Evolutionary conservation across 208 protist species (phyloP), one percentile per base, ranked within the genome.

Genomic region (Crithidia expoeki): DNA sequence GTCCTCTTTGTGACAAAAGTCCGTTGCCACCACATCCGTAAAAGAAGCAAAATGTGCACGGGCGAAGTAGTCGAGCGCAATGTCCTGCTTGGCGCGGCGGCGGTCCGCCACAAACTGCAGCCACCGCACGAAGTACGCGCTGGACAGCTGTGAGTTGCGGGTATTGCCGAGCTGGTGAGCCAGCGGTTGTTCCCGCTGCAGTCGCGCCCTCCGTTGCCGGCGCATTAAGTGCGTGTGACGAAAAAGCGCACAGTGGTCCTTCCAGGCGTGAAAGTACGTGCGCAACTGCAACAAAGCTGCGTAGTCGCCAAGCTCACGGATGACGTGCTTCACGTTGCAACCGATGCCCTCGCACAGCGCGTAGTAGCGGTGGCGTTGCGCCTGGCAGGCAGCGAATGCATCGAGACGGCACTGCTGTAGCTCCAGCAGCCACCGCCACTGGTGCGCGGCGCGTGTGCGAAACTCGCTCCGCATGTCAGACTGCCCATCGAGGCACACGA

Each of bases 311-410:
- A 83, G 71, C 46, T 85, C 74, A 4, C 34, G 25, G 23, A 95
- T 79, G 50, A 93, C 70, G 42, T 72, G 71, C 7, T 52, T 38
- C 38, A 89, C 78, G 38, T 74, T 76, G 38, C 66, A 25, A n/a
- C 64, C 66, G 27, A 89, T 68, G 63, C 19, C 38, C 40, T 83
- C 66, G 66, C 82, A 85, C 14, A 80, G 30, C 12, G 59, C 66
- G 52, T 90, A 73, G 64, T 90, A 96, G 30, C 79, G 72, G 17
- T 82, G 84, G 19, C 83, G 78, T 68, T 96, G 88, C 49, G 76
- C 80, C 63, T 63, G 74, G 47, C 86, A 86, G 16, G 92, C 82
- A 12, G 73, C 61, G n/a, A 85, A 62, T 9, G 88, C 79, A n/a
- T 79, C 70, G 30, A 72, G 47, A 19, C 85, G 81, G 57, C 79